Conservation (phyloP, 2,329 filamentous ascomycete species). For the Colletotrichum tofieldiae region DNA sequence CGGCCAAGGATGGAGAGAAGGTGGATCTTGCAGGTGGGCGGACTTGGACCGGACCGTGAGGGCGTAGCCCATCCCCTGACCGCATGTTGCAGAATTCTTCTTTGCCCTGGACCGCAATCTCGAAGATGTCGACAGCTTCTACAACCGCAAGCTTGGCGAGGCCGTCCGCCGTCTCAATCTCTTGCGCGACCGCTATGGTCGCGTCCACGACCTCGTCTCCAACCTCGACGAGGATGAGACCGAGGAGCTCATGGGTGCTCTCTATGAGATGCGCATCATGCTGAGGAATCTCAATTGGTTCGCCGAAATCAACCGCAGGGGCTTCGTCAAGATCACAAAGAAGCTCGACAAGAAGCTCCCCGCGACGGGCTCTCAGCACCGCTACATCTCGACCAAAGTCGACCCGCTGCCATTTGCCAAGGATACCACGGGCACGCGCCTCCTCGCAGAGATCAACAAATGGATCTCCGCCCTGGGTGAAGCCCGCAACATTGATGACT, state of each 20-base stretch:
- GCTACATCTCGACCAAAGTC: slow-evolving; percentile 92
- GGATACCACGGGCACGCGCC: slow-evolving; percentile 67
- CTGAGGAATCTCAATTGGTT: slow-evolving; percentile 97
- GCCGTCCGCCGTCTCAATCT: slow-evolving; percentile 87
- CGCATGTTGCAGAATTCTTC: slow-evolving; percentile 84
- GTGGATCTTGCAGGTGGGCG: slow-evolving; percentile 91
- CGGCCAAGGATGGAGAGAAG: slow-evolving; percentile 77
- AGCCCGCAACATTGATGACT: slow-evolving; percentile 82
- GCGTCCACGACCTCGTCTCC: slow-evolving; percentile 77
- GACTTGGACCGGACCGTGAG: slow-evolving; percentile 49
- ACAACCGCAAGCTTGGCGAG: slow-evolving; percentile 95
- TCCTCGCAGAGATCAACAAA: slow-evolving; percentile 81
- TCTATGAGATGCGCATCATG: slow-evolving; percentile 90
- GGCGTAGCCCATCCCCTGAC: slow-evolving; percentile 57
- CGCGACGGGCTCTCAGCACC: slow-evolving; percentile 81
- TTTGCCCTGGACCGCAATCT: slow-evolving; percentile 96
- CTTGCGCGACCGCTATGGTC: slow-evolving; percentile 89
- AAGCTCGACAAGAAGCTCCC: slow-evolving; percentile 97
- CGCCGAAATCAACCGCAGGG: slow-evolving; percentile 93
- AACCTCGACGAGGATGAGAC: slow-evolving; percentile 89
- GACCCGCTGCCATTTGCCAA: slow-evolving; percentile 91
- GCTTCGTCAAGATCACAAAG: slow-evolving; percentile 99
- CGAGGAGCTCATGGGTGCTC: slow-evolving; percentile 90
- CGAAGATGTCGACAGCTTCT: slow-evolving; percentile 96
- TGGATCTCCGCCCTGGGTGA: slow-evolving; percentile 91